phyloP scores from a whole-genome alignment of 495 filamentous ascomycete genomes.

The Paragyromitra xinjiangensis region DNA sequence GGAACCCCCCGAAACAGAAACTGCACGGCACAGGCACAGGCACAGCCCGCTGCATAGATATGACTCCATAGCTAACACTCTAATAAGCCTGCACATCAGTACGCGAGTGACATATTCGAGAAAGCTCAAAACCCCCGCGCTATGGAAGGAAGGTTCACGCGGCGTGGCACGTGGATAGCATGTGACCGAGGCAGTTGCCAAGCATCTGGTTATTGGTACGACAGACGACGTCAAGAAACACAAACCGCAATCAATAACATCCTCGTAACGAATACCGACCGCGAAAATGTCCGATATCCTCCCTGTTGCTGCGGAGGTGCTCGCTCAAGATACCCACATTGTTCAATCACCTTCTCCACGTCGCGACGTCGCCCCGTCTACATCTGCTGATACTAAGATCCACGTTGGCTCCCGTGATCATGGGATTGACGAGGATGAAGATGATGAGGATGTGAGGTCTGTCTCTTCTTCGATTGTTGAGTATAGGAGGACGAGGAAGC shows the following conservation, averaged over 20 bases:
- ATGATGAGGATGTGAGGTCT: slow-evolving; percentile 39
- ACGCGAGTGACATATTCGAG: not conserved
- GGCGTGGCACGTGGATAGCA: slow-evolving; percentile 10
- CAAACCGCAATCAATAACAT: not conserved
- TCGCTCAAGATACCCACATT: slow-evolving; percentile 50
- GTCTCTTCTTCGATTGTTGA: slow-evolving; percentile 49
- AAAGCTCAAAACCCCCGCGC: not conserved
- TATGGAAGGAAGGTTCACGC: not conserved
- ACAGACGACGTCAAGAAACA: slow-evolving; percentile 19
- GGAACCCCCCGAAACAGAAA: slow-evolving; percentile 5
- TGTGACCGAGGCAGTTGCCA: slow-evolving; percentile 27
- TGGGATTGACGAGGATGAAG: slow-evolving; percentile 4
- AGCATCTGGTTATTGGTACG: slow-evolving; percentile 2
- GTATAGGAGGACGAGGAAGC: slow-evolving; percentile 54
- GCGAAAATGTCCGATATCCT: slow-evolving; percentile 33
- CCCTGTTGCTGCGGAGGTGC: slow-evolving; percentile 42
- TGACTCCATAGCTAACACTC: not conserved
- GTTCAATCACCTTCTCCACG: slow-evolving; percentile 10
- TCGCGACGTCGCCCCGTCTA: slow-evolving; percentile 39
- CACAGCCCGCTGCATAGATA: slow-evolving; percentile 14
- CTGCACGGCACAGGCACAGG: slow-evolving; percentile 16
- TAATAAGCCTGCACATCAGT: not conserved
- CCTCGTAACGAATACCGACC: not conserved
- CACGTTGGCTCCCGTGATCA: slow-evolving; percentile 6
- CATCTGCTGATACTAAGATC: slow-evolving; percentile 34